These are phyloP conservation scores for Phoenix dactylifera DNA, from an alignment of 176 grass and related monocot species.

Conservation along the genomic window DNA sequence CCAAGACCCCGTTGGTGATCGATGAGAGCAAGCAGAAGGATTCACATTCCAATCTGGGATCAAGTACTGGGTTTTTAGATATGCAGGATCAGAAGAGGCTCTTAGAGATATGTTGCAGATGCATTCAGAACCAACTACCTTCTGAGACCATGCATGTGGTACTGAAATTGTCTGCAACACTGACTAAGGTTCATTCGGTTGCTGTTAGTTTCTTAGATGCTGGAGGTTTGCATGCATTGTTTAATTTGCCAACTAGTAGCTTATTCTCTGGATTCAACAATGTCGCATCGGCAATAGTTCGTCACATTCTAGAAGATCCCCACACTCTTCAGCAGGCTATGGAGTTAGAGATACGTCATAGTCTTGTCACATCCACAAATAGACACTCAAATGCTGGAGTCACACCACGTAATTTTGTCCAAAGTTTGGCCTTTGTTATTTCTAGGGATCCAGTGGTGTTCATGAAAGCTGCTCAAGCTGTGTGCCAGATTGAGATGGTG, in stretches of 20 bases:
- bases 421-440: conserved; percentile 83
- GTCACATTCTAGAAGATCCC: conserved; percentile 95
- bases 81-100: conserved; percentile 71
- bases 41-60: conserved; percentile 20
- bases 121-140: conserved; percentile 64
- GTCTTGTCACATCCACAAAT: conserved; percentile 69
- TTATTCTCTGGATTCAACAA: conserved; percentile 96
- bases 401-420: conserved; percentile 77
- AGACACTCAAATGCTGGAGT: conserved; percentile 78
- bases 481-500: conserved; percentile 95
- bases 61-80: conserved; percentile 46
- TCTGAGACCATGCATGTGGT: conserved; percentile 89
- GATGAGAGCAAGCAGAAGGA: conserved; percentile 57
- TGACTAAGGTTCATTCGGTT: conserved; percentile 75
- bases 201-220: conserved; percentile 74
- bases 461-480: conserved; percentile 84
- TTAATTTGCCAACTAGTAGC: conserved; percentile 65
- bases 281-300: conserved; percentile 80
- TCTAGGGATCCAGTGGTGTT: conserved; percentile 79
- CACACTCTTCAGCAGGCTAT: conserved; percentile 98
- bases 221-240: conserved; percentile 65
- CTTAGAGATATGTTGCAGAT: conserved; percentile 82
- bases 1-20: conserved; percentile 51
- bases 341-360: conserved; percentile 97
- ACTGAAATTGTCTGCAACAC: conserved; percentile 80